Base-by-base conservation (phyloP, 768 basidiomycete species). In the Collybia nuda region DNA sequence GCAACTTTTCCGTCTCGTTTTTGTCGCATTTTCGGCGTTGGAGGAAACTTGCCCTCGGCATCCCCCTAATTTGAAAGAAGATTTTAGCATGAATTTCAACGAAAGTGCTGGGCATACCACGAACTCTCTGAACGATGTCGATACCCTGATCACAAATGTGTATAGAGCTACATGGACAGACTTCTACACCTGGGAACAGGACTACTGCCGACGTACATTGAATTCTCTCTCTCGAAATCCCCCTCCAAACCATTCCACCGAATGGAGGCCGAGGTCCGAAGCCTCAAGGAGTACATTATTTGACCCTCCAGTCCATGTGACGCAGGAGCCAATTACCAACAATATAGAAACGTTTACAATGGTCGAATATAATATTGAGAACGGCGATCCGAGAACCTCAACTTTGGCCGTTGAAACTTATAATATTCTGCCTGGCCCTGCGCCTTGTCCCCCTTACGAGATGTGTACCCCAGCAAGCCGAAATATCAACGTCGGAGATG, bases 401-500 rank as follows among this genome's bases (percentile, higher is more conserved):
- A 49, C 52, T 14, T 21, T 65, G 24, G 15, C 50, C 5, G 57
- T 48, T 22, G 21, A 52, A 43, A 50, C 45, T 1, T 21, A 44
- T 7, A 24, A 53, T 45, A 41, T 60, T 32, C 11, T 23, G 21
- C 61, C 64, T 21, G 21, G 43, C 7, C 41, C 60, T 6, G 45
- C 47, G 14, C 58, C 65, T 1, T 65, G 62, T 55, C 69, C 79
- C 0, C 55, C 62, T 5, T 87, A 88, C 58, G 84, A 86, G 56
- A 68, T 73, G 1, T 86, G 83, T 58, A 70, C 82, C 2, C 81
- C 85, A 1, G 54, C 72, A 2, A 56, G 61, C 9, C 71, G 74
- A 40, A 83, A 70, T 40, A 67, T 82, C 14, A 70, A 75, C 40
- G 67, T 70, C 15, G 84, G 81, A 3, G 85, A 88, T 52, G 86